Evolutionary conservation across 2,329 filamentous ascomycete genomes (phyloP).

Genomic region (Teratosphaeria epicoccoides): DNA sequence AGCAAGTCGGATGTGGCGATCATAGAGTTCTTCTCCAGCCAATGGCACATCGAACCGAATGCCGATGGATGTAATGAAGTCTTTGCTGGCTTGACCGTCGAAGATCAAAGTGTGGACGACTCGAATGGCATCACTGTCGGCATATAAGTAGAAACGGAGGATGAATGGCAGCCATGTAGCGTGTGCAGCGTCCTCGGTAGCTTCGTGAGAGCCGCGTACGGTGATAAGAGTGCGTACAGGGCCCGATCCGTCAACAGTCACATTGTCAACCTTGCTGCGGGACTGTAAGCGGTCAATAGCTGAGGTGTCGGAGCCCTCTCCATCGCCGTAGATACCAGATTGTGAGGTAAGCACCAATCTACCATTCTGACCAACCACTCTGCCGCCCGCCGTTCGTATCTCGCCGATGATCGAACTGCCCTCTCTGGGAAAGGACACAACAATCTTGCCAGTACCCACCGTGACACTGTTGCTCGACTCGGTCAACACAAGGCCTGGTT

Average conservation of each 20-base stretch:
- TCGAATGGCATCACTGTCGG: constrained; percentile 44
- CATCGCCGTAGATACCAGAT: constrained; percentile 33
- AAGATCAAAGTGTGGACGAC: constrained; percentile 48
- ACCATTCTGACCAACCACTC: constrained; percentile 28
- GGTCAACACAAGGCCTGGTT: background rate
- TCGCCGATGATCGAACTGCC: constrained; percentile 20
- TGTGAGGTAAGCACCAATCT: constrained; percentile 44
- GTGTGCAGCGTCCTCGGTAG: constrained; percentile 21
- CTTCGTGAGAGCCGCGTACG: constrained; percentile 30
- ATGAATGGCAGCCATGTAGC: constrained; percentile 43
- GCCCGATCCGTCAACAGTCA: constrained; percentile 37
- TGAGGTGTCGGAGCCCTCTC: constrained; percentile 26
- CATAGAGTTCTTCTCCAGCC: constrained; percentile 41
- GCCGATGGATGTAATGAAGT: constrained; percentile 46
- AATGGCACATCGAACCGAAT: constrained; percentile 48
- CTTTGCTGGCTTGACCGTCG: constrained; percentile 39
- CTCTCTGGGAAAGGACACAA: constrained; percentile 25
- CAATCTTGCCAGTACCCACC: constrained; percentile 26
- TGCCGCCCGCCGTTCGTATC: constrained; percentile 26
- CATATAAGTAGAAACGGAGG: constrained; percentile 50
- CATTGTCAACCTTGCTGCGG: constrained; percentile 41
- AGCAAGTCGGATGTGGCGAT: constrained; percentile 49
- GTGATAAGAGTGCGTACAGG: constrained; percentile 40
- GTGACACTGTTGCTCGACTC: constrained; percentile 16
- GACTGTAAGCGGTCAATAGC: constrained; percentile 36